Conservation (phyloP, 2,329 filamentous ascomycete species). For the Clonostachys solani region DNA sequence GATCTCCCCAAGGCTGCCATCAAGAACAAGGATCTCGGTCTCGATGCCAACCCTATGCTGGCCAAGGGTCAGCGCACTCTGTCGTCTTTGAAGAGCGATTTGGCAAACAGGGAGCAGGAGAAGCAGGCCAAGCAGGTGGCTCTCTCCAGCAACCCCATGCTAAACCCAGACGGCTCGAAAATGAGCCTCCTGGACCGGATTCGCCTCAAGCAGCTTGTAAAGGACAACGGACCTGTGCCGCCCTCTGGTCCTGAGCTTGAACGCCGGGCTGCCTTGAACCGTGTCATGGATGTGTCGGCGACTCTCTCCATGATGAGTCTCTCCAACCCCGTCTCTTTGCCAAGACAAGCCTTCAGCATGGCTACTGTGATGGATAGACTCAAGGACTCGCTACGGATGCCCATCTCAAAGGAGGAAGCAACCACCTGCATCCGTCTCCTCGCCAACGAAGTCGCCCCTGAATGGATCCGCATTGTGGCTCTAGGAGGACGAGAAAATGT, state of each 20-base stretch:
- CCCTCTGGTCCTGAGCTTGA: constrained; percentile 53
- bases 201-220: constrained; percentile 62
- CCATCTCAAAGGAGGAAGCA: constrained; percentile 49
- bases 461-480: constrained; percentile 49
- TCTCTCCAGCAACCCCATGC: constrained; percentile 18
- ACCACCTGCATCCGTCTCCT: constrained; percentile 44
- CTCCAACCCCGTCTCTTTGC: constrained; percentile 41
- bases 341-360: constrained; percentile 62
- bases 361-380: constrained; percentile 59
- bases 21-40: constrained; percentile 17
- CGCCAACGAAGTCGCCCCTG: constrained; percentile 49
- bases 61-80: constrained; percentile 65
- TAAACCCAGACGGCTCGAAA: constrained; percentile 42
- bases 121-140: constrained; percentile 29
- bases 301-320: constrained; percentile 64
- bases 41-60: constrained; percentile 50
- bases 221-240: constrained; percentile 50
- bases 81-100: constrained; percentile 61
- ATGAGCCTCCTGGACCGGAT: constrained; percentile 74
- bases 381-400: constrained; percentile 59
- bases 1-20: constrained; percentile 30
- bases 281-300: constrained; percentile 63
- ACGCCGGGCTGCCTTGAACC: constrained; percentile 61
- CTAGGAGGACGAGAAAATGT: constrained; percentile 53
- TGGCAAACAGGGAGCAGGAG: constrained; percentile 47